These are phyloP conservation scores for Cyberlindnera nakhonratchasimensis DNA, from an alignment of 805 yeast species.

Conservation along the genomic window DNA sequence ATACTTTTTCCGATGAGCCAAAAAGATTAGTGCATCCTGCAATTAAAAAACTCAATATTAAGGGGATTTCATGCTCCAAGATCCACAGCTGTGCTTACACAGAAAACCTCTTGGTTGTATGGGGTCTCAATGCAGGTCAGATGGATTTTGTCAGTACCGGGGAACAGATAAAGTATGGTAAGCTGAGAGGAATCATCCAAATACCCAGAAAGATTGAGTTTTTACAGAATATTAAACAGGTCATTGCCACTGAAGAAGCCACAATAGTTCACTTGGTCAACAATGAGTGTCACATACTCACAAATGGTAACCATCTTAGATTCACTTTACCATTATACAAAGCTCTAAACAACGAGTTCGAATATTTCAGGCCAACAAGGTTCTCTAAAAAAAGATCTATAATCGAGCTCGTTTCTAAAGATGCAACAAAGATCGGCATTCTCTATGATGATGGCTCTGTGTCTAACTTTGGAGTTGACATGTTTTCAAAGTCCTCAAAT, in stretches of 20 bases:
- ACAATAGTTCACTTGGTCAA: constrained; percentile 60
- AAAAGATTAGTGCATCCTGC: constrained; percentile 22
- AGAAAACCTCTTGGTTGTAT: constrained; percentile 43
- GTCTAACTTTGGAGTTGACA: constrained; percentile 33
- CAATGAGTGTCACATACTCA: constrained; percentile 61
- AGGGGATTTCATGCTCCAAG: constrained; percentile 51
- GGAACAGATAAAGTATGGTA: constrained; percentile 30
- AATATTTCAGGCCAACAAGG: constrained; percentile 49
- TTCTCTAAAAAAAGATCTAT: constrained; percentile 40
- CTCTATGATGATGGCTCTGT: constrained; percentile 56
- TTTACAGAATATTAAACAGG: constrained; percentile 41
- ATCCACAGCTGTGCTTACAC: constrained; percentile 65
- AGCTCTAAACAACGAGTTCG: constrained; percentile 41
- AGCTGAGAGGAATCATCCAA: constrained; percentile 37
- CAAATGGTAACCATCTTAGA: constrained; percentile 54
- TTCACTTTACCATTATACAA: constrained; percentile 36
- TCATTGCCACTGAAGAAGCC: constrained; percentile 61
- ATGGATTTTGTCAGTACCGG: constrained; percentile 52
- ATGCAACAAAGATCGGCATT: constrained; percentile 43
- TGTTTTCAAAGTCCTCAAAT: constrained; percentile 29
- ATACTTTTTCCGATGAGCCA: constrained; percentile 29
- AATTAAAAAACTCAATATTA: constrained; percentile 27
- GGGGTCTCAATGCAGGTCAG: constrained; percentile 86
- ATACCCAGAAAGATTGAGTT: constrained; percentile 41
- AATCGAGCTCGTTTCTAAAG: constrained; percentile 34